A percentile compares a stretch with the other conserved stretches of the same genome.
These are phyloP conservation scores for Nepenthes gracilis DNA, from an alignment of 148 eudicot species.

Conservation along the genomic window DNA sequence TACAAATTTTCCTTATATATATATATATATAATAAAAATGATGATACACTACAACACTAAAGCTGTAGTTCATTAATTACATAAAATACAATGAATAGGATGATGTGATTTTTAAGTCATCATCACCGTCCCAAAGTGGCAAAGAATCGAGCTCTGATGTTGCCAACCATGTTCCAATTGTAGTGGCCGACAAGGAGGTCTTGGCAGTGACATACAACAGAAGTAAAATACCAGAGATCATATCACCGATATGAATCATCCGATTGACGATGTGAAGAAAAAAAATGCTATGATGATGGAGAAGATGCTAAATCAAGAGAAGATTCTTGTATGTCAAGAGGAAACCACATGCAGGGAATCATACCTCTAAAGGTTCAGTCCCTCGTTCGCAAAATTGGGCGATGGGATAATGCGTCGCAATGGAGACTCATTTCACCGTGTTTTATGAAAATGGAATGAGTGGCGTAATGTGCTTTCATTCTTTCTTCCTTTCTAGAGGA, in stretches of 20 bases:
- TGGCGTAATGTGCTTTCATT: constrained; percentile 74
- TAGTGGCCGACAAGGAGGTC: background rate
- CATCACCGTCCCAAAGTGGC: too few species aligned
- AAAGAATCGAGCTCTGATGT: too few species aligned
- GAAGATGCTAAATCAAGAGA: constrained; percentile 47
- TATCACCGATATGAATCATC: constrained; percentile 61
- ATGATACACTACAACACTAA: too few species aligned
- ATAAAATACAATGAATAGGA: too few species aligned
- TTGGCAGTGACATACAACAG: constrained; percentile 79
- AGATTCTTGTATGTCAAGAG: constrained; percentile 78
- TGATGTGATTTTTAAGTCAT: too few species aligned
- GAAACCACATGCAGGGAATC: constrained; percentile 64
- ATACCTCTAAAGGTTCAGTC: constrained; percentile 30
- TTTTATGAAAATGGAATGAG: constrained; percentile 86
- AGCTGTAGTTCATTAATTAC: too few species aligned
- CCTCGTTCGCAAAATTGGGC: constrained; percentile 38
- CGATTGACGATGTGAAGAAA: constrained; percentile 54
- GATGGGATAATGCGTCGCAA: constrained; percentile 39
- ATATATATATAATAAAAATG: too few species aligned
- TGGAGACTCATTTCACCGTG: constrained; percentile 47
- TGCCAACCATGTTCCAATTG: too few species aligned
- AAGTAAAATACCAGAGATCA: constrained; percentile 57
- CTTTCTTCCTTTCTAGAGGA: constrained; percentile 78
- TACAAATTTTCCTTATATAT: too few species aligned
- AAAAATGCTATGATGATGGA: constrained; percentile 55